Evolutionary conservation across 306 rosid species (phyloP), one percentile per base, ranked within the genome.

Genomic region (Cucumis cinereus): DNA sequence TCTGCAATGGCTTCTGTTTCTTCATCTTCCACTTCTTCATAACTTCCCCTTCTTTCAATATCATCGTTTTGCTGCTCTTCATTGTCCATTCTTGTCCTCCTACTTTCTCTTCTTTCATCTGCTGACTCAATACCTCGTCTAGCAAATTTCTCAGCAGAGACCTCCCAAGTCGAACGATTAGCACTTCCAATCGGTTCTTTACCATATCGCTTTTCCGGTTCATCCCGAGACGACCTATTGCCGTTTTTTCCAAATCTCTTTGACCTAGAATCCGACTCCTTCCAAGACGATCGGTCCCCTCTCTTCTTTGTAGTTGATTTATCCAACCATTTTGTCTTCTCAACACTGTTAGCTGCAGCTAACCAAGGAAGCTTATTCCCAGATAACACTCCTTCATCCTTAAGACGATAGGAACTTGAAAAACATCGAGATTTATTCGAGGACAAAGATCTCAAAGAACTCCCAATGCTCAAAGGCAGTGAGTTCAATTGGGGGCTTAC

Each of bases 301-400:
- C 61, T 47, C 78, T 78, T 82, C 0, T 72, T 5, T 17, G 28
- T 35, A 3, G 64, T 20, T 36, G 54, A 80, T 53, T 73, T 82
- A 68, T 71, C 79, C 56, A 36, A 73, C 72, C 63, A 59, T 80
- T 73, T 72, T 23, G 53, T 26, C 72, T 54, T 86, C 74, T 79
- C 82, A 50, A 77, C 58, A 70, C 84, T 82, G 20, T 23, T 64
- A 5, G 81, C 77, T 10, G 85, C 78, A 8, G 60, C 87, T 60
- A 92, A 84, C 99, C 99, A 94, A 67, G 99, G 97, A 50, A 88
- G 89, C 28, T 68, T 63, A 30, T 85, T 79, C 59, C 83, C 81
- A 43, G 74, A 73, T 78, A 30, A 73, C 64, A 55, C 77, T 61
- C 43, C 81, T 45, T 38, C 62, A 58, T 49, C 33, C 74, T 62